Percentiles rank a stretch among this genome's conserved stretches.
Evolutionary conservation across 129 eudicot species (phyloP).

Genomic region (Artemisia argyi): DNA sequence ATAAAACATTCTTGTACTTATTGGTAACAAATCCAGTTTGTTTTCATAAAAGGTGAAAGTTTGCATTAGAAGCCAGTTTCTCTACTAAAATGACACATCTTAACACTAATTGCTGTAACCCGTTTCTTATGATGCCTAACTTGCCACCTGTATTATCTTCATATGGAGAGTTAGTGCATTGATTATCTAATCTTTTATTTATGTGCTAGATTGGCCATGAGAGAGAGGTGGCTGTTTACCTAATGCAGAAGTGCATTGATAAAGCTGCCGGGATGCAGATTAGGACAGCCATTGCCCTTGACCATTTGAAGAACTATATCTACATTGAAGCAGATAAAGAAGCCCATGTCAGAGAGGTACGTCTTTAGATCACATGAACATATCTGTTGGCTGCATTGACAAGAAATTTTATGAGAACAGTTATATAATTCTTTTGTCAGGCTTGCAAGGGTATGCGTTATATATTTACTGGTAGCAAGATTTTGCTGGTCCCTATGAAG

Average conservation of each 20-base stretch:
- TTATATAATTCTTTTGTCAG: conserved; percentile 35
- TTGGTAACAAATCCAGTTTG: too few relatives aligned
- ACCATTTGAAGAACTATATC: conserved; percentile 83
- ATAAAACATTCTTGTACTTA: too few relatives aligned
- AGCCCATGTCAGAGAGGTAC: conserved; percentile 96
- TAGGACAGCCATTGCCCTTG: conserved; percentile 87
- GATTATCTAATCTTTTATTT: conserved; percentile 12
- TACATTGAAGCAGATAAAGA: conserved; percentile 97
- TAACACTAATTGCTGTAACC: too few relatives aligned
- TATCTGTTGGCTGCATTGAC: neutral
- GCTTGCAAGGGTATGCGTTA: conserved; percentile 96
- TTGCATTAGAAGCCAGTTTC: too few relatives aligned
- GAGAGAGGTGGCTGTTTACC: conserved; percentile 91
- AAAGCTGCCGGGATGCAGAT: conserved; percentile 87
- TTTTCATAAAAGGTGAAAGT: too few relatives aligned
- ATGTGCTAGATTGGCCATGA: conserved; percentile 84
- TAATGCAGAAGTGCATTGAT: conserved; percentile 89
- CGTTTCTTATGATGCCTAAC: too few relatives aligned
- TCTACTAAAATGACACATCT: neutral
- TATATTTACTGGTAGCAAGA: conserved; percentile 59
- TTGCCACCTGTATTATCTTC: neutral
- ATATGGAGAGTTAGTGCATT: conserved; percentile 8
- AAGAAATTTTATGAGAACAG: conserved; percentile 7
- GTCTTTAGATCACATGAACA: neutral
- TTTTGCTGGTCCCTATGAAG: conserved; percentile 87